Percentiles rank a stretch among this genome's conserved stretches.
These are phyloP conservation scores for Epipyxis sp. DNA, from an alignment of 108 stramenopile genomes.

Conservation along the genomic window DNA sequence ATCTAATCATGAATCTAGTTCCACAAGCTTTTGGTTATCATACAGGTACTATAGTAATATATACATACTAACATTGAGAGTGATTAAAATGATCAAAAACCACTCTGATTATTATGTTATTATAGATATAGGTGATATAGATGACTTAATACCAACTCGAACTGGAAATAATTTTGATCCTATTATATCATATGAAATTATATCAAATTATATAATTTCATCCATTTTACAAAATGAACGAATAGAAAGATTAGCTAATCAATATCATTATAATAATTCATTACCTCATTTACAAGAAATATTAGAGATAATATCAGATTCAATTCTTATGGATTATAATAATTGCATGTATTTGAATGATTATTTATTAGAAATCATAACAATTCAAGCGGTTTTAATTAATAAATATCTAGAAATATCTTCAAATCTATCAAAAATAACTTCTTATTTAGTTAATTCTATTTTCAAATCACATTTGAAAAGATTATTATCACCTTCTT, in stretches of 20 bases:
- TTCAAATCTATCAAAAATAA: neutral
- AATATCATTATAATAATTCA: neutral
- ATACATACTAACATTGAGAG: neutral
- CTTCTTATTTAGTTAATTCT: neutral
- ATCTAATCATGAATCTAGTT: neutral
- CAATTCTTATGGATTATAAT: neutral
- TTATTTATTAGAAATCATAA: neutral
- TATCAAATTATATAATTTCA: neutral
- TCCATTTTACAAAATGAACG: neutral
- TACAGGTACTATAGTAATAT: too few relatives aligned
- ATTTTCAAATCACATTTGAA: neutral
- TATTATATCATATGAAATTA: neutral
- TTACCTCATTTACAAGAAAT: neutral
- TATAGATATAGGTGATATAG: neutral
- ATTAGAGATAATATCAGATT: neutral
- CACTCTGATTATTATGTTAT: neutral
- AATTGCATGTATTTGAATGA: neutral
- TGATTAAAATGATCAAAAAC: neutral
- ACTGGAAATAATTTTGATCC: neutral
- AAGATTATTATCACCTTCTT: neutral
- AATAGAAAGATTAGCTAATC: neutral
- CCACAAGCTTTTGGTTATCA: neutral
- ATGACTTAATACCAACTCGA: neutral
- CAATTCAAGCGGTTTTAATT: neutral
- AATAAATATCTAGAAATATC: neutral